Evolutionary conservation across 345 rosid species (phyloP).

Genomic region (Conringia planisiliqua): DNA sequence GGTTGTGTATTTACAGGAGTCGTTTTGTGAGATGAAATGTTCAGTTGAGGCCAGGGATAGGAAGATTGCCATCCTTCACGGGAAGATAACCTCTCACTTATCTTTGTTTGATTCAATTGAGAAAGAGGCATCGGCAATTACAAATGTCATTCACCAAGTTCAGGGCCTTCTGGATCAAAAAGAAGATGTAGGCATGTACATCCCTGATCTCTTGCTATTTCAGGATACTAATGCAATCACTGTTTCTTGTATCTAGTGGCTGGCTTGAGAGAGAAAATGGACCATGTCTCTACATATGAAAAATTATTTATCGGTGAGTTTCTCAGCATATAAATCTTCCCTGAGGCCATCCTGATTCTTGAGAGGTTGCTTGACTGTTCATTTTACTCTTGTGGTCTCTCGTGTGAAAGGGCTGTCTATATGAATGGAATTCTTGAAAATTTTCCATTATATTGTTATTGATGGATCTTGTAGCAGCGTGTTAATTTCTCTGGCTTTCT

Average conservation of each 20-base stretch:
- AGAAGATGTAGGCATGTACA: constrained; percentile 74
- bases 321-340: not conserved
- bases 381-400: not conserved
- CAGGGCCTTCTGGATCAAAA: constrained; percentile 57
- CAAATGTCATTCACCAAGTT: constrained; percentile 53
- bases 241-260: constrained; percentile 45
- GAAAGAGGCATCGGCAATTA: constrained; percentile 64
- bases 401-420: not conserved
- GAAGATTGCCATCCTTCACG: constrained; percentile 42
- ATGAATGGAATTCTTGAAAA: not conserved
- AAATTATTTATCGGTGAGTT: constrained; percentile 53
- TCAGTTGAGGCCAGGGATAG: constrained; percentile 56
- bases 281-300: constrained; percentile 50
- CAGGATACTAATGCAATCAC: not conserved
- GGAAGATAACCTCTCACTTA: constrained; percentile 65
- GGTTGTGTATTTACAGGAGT: constrained; percentile 50
- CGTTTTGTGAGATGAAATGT: constrained; percentile 63
- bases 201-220: constrained; percentile 27
- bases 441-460: not conserved
- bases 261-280: constrained; percentile 65
- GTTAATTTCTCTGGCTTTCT: not conserved
- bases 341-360: not conserved
- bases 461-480: not conserved
- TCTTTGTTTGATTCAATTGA: constrained; percentile 71
- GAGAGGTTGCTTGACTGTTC: not conserved